A percentile compares a stretch with the other conserved stretches of the same genome.
phyloP scores from a whole-genome alignment of 495 filamentous ascomycete species.

The Delitschia confertaspora region DNA sequence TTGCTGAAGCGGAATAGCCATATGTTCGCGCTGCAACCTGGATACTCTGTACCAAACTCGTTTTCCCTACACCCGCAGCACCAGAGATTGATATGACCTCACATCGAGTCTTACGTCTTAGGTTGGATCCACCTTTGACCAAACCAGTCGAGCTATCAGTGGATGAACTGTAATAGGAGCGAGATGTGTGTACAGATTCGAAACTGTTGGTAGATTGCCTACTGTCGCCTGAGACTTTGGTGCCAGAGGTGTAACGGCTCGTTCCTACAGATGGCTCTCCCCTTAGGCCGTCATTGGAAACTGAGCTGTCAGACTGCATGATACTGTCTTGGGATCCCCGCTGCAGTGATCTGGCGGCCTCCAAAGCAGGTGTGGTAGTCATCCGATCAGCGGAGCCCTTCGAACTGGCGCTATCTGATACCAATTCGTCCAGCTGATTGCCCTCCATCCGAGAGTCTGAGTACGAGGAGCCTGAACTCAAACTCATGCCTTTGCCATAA shows the following conservation, averaged over 20 bases:
- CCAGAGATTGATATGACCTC: conserved; percentile 74
- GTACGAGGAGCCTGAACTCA: conserved; percentile 40
- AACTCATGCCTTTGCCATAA: conserved; percentile 34
- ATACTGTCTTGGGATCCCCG: conserved; percentile 20
- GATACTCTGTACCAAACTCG: conserved; percentile 68
- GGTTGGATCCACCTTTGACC: conserved; percentile 41
- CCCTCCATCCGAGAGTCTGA: conserved; percentile 23
- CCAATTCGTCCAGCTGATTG: conserved; percentile 25
- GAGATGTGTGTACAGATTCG: conserved; percentile 12
- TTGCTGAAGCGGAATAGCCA: conserved; percentile 76
- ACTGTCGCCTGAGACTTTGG: conserved; percentile 13
- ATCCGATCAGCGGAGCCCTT: conserved; percentile 23
- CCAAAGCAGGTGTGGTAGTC: conserved; percentile 14
- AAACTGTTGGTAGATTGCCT: conserved; percentile 15
- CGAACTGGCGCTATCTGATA: conserved; percentile 30
- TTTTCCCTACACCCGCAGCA: conserved; percentile 72
- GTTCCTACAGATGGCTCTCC: conserved; percentile 5
- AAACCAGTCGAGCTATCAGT: conserved; percentile 2
- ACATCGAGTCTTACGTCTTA: conserved; percentile 57
- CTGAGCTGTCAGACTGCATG: conserved; percentile 13
- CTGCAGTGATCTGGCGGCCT: conserved; percentile 12
- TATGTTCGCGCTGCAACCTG: conserved; percentile 60
- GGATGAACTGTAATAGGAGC: conserved; percentile 10
- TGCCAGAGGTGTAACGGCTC: no score
- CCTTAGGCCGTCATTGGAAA: conserved; percentile 3